Evolutionary conservation across 805 yeast genomes (phyloP).

Genomic region (Phaffomyces opuntiae): DNA sequence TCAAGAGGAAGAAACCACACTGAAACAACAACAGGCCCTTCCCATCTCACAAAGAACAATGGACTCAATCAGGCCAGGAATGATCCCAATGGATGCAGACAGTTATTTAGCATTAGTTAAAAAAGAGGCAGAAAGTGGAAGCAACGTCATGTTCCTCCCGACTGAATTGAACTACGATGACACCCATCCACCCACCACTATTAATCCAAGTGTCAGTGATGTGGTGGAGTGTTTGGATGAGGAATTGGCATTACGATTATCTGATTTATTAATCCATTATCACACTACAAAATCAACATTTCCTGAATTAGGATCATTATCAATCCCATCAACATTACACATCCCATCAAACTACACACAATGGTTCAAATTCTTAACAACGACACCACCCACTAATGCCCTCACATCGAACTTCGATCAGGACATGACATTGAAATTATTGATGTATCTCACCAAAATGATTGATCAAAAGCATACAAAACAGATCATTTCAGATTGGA

Average conservation of each 20-base stretch:
- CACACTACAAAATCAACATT: slow-evolving; percentile 4
- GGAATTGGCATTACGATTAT: background rate
- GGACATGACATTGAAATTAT: slow-evolving; percentile 13
- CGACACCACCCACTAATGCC: slow-evolving; percentile 10
- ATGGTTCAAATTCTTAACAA: slow-evolving; percentile 17
- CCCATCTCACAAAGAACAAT: slow-evolving; percentile 16
- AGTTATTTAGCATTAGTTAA: slow-evolving; percentile 23
- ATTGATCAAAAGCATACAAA: slow-evolving; percentile 11
- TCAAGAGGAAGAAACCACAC: background rate
- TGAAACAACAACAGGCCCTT: slow-evolving; percentile 17
- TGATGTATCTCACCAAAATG: slow-evolving; percentile 20
- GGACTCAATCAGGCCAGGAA: slow-evolving; percentile 10
- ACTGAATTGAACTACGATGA: slow-evolving; percentile 3
- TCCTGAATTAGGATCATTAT: slow-evolving; percentile 5
- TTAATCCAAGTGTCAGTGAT: too few species aligned
- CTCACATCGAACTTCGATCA: slow-evolving; percentile 17
- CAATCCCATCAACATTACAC: slow-evolving; percentile 2
- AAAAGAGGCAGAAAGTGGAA: slow-evolving; percentile 12
- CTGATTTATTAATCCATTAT: slow-evolving; percentile 4
- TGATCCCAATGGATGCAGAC: slow-evolving; percentile 20
- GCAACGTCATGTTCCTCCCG: slow-evolving; percentile 8
- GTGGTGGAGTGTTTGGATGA: background rate
- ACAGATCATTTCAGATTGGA: slow-evolving; percentile 13
- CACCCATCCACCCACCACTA: too few species aligned
- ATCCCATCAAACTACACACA: slow-evolving; percentile 12